phyloP scores from a whole-genome alignment of 2,329 filamentous ascomycete species.

The Alternaria angustiovoidea region DNA sequence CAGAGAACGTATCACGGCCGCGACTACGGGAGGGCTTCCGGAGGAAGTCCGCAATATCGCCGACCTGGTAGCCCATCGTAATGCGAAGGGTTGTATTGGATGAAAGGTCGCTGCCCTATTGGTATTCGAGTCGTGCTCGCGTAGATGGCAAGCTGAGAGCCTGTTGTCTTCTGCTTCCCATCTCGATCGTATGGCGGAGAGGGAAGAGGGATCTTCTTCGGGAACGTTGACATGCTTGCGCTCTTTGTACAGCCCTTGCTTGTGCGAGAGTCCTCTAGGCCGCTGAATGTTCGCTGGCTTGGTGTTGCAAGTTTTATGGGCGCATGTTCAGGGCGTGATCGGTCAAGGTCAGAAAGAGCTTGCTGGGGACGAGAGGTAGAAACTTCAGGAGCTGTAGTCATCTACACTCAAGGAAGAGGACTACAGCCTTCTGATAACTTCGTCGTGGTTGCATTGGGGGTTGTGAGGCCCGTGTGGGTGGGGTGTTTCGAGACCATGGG shows the following conservation, averaged over 20 bases:
- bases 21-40: background rate
- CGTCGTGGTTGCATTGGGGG: background rate
- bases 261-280: background rate
- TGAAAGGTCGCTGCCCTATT: background rate
- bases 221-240: background rate
- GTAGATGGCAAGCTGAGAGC: background rate
- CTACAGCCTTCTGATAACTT: background rate
- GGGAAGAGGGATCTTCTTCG: background rate
- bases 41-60: background rate
- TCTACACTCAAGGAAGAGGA: background rate
- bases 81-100: too few species aligned
- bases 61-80: background rate
- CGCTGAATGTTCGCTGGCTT: background rate
- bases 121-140: background rate
- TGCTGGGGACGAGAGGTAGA: background rate
- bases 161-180: background rate
- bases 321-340: background rate
- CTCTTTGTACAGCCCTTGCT: background rate
- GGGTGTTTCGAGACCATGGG: background rate
- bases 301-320: background rate
- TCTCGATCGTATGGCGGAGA: background rate
- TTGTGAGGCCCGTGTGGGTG: constrained; percentile 2
- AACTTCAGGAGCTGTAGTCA: background rate
- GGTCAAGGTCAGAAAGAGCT: background rate
- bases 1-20: background rate